Conservation (phyloP, 2,329 filamentous ascomycete species). For the Capronia coronata region DNA sequence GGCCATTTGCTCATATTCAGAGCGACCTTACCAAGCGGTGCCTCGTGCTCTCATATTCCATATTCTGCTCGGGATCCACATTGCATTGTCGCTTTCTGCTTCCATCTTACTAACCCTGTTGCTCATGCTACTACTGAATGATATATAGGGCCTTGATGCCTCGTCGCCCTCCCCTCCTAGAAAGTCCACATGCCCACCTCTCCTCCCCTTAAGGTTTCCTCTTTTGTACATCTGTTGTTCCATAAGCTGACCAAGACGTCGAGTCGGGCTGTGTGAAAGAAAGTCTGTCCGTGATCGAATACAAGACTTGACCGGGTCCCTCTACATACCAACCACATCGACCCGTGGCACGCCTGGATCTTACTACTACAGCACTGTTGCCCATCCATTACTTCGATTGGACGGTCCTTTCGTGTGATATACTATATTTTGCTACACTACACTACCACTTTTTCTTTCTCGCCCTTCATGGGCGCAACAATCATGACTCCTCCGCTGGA, state of each 20-base stretch:
- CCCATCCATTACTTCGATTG: neutral
- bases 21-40: constrained; percentile 2
- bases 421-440: too few species aligned
- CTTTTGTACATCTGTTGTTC: neutral
- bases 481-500: constrained; percentile 28
- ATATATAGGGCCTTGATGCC: constrained; percentile 21
- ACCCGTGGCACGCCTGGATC: too few species aligned
- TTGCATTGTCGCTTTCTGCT: constrained; percentile 2
- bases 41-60: constrained; percentile 5
- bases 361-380: too few species aligned
- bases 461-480: constrained; percentile 14
- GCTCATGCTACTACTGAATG: constrained; percentile 1
- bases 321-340: too few species aligned
- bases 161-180: constrained; percentile 8
- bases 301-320: too few species aligned
- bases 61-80: constrained; percentile 11
- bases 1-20: neutral
- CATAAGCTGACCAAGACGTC: neutral
- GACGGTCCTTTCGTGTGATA: neutral
- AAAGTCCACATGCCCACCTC: constrained; percentile 1
- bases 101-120: constrained; percentile 1
- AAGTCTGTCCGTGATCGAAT: too few species aligned
- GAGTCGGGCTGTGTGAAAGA: neutral
- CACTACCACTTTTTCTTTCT: neutral
- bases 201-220: constrained; percentile 1